Conservation (phyloP, 768 basidiomycete species). For the Hypholoma fasciculare region DNA sequence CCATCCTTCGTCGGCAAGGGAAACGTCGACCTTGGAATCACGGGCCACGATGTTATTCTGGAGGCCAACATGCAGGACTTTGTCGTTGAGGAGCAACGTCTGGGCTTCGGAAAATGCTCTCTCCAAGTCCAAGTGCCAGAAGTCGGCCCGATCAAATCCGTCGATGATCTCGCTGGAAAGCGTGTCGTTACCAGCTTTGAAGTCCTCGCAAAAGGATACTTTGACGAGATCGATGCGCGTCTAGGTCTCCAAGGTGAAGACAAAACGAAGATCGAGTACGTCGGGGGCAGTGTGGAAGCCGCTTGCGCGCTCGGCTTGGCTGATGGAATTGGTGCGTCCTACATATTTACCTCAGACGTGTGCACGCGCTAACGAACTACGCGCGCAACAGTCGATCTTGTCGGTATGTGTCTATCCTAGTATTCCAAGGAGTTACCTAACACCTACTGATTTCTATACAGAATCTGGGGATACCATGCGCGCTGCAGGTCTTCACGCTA, state of each 20-base stretch:
- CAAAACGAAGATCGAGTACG: conserved; percentile 87
- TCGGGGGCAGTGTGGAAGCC: conserved; percentile 97
- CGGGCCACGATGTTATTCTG: conserved; percentile 95
- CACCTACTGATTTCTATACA: conserved; percentile 26
- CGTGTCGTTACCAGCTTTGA: conserved; percentile 95
- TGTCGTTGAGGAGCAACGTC: conserved; percentile 76
- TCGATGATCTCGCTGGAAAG: conserved; percentile 85
- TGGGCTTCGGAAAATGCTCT: conserved; percentile 92
- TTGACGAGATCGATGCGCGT: conserved; percentile 60
- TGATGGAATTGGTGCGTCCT: conserved; percentile 85
- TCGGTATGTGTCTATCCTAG: conserved; percentile 56
- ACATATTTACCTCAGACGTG: background rate
- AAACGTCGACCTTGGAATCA: conserved; percentile 95
- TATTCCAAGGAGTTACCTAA: background rate
- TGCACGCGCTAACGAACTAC: conserved; percentile 5
- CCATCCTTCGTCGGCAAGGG: conserved; percentile 99
- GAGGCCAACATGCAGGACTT: conserved; percentile 81
- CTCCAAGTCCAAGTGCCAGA: conserved; percentile 93
- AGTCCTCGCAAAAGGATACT: conserved; percentile 80
- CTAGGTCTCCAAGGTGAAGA: conserved; percentile 48
- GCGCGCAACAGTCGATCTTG: conserved; percentile 76
- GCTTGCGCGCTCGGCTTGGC: conserved; percentile 96
- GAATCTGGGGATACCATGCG: conserved; percentile 99
- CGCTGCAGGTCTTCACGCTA: conserved; percentile 92
- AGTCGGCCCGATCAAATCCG: conserved; percentile 58